phyloP scores from a whole-genome alignment of 192 early-diverging fungal genomes.

The Chytriomyces confervae region DNA sequence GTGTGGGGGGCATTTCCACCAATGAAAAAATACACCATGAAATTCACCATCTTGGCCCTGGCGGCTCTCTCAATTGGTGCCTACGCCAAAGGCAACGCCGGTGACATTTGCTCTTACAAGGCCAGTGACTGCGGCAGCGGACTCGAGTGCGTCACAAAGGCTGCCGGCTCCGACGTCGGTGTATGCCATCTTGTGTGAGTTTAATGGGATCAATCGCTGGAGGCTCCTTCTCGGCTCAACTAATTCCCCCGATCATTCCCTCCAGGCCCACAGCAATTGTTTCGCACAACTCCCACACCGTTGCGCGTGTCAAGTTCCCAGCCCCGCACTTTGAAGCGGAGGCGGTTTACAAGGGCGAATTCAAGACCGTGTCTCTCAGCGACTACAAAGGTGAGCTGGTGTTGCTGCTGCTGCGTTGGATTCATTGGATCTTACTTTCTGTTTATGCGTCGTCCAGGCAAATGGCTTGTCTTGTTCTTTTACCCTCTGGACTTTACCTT shows the following conservation, averaged over 20 bases:
- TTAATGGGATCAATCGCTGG: not conserved
- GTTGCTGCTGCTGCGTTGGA: not conserved
- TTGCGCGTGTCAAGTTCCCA: constrained; percentile 37
- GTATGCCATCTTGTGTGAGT: not conserved
- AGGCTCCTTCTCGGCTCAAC: not conserved
- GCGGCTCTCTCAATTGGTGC: not conserved
- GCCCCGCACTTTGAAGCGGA: constrained; percentile 71
- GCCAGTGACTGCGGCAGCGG: constrained; percentile 4
- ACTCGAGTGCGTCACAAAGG: constrained; percentile 20
- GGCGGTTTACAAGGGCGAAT: constrained; percentile 71
- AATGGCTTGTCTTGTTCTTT: constrained; percentile 78
- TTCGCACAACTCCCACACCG: constrained; percentile 14
- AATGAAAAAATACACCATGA: too few species aligned
- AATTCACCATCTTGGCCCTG: not conserved
- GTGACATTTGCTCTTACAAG: constrained; percentile 13
- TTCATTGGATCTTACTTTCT: not conserved
- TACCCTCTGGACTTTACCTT: constrained; percentile 89
- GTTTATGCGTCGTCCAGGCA: constrained; percentile 15
- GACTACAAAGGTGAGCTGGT: constrained; percentile 51
- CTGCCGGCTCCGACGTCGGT: constrained; percentile 11
- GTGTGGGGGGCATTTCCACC: too few species aligned
- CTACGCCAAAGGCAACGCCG: constrained; percentile 1
- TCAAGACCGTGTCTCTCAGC: constrained; percentile 68
- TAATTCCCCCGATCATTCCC: not conserved
- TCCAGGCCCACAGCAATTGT: constrained; percentile 7